Evolutionary conservation across 805 yeast species (phyloP), one percentile per base, ranked within the genome.

Genomic region (Nakazawaea peltata): DNA sequence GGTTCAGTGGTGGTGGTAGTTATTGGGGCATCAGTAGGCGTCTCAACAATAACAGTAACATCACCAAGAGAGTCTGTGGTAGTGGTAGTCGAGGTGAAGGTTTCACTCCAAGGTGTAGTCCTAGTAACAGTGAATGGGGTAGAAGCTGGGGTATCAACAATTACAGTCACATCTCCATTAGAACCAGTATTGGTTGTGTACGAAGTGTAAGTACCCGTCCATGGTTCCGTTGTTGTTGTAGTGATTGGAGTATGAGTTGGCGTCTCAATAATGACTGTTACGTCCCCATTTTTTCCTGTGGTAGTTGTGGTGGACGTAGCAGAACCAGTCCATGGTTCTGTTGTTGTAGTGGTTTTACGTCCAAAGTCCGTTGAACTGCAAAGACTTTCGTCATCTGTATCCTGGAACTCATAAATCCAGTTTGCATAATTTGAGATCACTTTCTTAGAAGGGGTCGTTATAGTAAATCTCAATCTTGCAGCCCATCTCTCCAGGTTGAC

Each of bases 391-490:
- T 17, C 23, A n/a, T 17, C 15, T 4, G 9, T 4, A 10, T 18
- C 14, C 10, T 17, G 5, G 23, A 28, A 28, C n/a, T 28, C 23
- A 12, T 28, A 28, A 8, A 32, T 32, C 9, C 14, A 19, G 7
- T 8, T 10, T 9, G 9, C n/a, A 30, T 30, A 51, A 25, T 39
- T 44, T 4, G 35, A 33, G 6, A 19, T 18, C 4, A 26, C 35
- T 8, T 52, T 56, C 7, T 54, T 58, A 16, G 29, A 32, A 5
- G 57, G 57, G 21, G 44, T 43, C 0, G 43, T 44, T 19, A 46
- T 44, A 9, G 44, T 25, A 19, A 49, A 43, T 11, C 36, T 35
- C 18, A 48, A 34, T 16, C 41, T 36, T 18, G 45, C 50, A n/a
- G n/a, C n/a, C 7, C 31, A 29, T 30, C 35, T 37, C 15, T 39